Evolutionary conservation across 768 basidiomycete genomes (phyloP).

Genomic region (Polyporus arcularius): DNA sequence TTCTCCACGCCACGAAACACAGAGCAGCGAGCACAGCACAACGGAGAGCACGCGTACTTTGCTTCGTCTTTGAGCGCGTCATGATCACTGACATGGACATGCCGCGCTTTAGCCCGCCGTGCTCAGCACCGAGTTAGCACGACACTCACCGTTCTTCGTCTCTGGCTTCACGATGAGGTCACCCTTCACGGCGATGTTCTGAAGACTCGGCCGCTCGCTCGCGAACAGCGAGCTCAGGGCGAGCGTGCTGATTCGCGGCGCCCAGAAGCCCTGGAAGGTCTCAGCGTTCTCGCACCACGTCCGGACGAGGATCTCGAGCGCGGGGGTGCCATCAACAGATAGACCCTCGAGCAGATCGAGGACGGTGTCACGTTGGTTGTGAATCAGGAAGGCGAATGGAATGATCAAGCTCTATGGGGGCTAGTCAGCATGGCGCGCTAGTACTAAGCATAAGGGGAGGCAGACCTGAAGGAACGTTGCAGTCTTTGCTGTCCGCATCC

Average conservation of each 20-base stretch:
- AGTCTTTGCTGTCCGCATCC: conserved; percentile 85
- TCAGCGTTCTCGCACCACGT: conserved; percentile 96
- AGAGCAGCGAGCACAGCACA: not conserved
- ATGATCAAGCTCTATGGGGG: conserved; percentile 74
- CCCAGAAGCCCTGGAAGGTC: conserved; percentile 95
- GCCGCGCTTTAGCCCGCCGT: conserved; percentile 1
- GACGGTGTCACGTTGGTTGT: conserved; percentile 81
- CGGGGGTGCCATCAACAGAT: conserved; percentile 57
- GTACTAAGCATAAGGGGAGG: conserved; percentile 11
- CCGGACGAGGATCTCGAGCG: conserved; percentile 84
- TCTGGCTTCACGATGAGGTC: conserved; percentile 85
- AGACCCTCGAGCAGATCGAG: conserved; percentile 75
- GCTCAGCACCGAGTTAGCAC: not conserved
- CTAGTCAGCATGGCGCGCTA: not conserved
- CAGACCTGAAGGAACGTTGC: conserved; percentile 86
- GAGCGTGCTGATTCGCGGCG: conserved; percentile 80
- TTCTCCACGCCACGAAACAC: not conserved
- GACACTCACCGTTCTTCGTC: conserved; percentile 73
- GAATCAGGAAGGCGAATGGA: conserved; percentile 92
- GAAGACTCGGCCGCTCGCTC: conserved; percentile 65
- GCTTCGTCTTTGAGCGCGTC: conserved; percentile 90
- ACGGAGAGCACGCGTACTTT: conserved; percentile 54
- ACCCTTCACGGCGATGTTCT: conserved; percentile 79
- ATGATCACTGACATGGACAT: conserved; percentile 71
- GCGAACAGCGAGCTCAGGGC: conserved; percentile 76